Conservation (phyloP, 73 alveolate genomes). For the Uronychia setigera region DNA sequence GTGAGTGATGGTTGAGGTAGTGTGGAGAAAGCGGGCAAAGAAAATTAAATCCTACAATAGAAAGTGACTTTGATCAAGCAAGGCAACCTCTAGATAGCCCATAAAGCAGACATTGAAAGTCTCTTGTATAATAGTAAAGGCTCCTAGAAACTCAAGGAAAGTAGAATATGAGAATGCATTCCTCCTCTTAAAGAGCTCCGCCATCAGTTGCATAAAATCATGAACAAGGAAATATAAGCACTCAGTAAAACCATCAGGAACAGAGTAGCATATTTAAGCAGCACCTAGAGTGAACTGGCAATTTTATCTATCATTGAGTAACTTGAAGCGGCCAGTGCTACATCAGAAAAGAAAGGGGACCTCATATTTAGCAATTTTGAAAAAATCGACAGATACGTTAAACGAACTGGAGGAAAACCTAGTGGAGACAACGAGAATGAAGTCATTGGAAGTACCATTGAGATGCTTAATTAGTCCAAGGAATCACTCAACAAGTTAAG, state of each 20-base stretch:
- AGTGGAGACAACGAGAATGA: slow-evolving; percentile 1
- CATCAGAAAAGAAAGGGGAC: not conserved
- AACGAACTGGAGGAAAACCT: not conserved
- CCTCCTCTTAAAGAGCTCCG: not conserved
- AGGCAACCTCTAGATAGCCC: no score
- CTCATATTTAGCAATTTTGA: not conserved
- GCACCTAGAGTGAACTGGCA: not conserved
- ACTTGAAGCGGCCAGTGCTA: not conserved
- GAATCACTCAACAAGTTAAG: not conserved
- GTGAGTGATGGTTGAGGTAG: no score
- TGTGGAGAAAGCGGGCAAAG: no score
- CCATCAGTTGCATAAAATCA: not conserved
- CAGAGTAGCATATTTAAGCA: not conserved
- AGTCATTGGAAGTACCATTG: not conserved
- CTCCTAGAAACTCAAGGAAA: no score
- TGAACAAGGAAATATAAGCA: not conserved
- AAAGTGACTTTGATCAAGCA: no score
- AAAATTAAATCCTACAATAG: no score
- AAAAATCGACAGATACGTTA: not conserved
- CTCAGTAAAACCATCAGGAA: not conserved
- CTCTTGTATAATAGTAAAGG: no score
- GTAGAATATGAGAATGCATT: not conserved
- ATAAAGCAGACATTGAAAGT: no score
- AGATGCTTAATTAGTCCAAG: not conserved
- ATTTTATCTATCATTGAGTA: not conserved